phyloP scores from a whole-genome alignment of 2,329 filamentous ascomycete genomes.

The Nemania serpens region DNA sequence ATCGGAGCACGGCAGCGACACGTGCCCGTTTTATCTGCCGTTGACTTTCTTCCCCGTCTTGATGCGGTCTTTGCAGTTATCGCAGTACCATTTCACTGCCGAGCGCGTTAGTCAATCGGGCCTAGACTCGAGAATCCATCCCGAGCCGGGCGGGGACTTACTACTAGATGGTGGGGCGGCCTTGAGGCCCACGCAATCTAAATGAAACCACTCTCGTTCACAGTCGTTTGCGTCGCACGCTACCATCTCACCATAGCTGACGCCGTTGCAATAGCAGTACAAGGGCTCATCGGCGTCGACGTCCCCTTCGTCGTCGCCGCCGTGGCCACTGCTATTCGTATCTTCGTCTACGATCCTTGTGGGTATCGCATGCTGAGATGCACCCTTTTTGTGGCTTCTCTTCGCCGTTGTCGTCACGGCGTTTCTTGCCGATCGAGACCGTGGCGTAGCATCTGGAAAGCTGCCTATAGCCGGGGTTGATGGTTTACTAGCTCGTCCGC shows the following conservation, averaged over 20 bases:
- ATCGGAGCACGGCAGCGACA: neutral
- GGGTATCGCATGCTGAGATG: slow-evolving; percentile 42
- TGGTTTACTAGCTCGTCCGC: slow-evolving; percentile 68
- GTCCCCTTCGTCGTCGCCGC: slow-evolving; percentile 61
- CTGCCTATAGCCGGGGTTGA: slow-evolving; percentile 65
- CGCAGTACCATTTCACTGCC: slow-evolving; percentile 80
- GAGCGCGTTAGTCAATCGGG: slow-evolving; percentile 40
- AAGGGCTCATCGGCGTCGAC: slow-evolving; percentile 71
- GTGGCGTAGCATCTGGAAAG: slow-evolving; percentile 59
- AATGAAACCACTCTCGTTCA: slow-evolving; percentile 80
- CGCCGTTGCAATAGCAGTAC: slow-evolving; percentile 80
- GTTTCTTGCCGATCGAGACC: slow-evolving; percentile 60
- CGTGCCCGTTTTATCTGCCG: slow-evolving; percentile 45
- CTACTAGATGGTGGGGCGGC: slow-evolving; percentile 77
- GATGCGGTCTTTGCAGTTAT: slow-evolving; percentile 73
- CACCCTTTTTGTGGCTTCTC: slow-evolving; percentile 64
- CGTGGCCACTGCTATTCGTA: slow-evolving; percentile 49
- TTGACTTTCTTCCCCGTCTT: slow-evolving; percentile 60
- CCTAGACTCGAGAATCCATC: neutral
- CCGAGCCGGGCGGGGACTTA: slow-evolving; percentile 49
- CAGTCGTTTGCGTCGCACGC: slow-evolving; percentile 77
- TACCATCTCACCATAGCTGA: slow-evolving; percentile 85
- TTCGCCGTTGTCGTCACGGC: slow-evolving; percentile 46
- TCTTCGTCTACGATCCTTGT: slow-evolving; percentile 50
- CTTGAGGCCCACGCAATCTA: slow-evolving; percentile 79